phyloP scores from a whole-genome alignment of 805 yeast species.

The Candida easanensis region DNA sequence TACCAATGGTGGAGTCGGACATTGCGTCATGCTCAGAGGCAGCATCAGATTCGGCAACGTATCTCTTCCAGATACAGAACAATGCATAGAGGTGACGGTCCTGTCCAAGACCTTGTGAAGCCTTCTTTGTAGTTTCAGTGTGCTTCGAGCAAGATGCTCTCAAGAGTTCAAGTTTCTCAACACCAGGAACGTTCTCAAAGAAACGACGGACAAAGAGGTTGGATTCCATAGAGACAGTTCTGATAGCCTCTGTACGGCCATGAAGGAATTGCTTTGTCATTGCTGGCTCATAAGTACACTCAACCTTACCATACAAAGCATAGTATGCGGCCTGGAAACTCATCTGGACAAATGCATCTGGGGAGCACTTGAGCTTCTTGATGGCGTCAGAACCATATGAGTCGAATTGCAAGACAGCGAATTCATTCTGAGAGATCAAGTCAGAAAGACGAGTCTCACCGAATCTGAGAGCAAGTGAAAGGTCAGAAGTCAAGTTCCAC shows the following conservation, averaged over 20 bases:
- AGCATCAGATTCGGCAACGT: slow-evolving; percentile 31
- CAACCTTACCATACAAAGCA: slow-evolving; percentile 89
- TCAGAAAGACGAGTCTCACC: slow-evolving; percentile 90
- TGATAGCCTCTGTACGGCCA: slow-evolving; percentile 90
- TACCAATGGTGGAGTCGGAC: slow-evolving; percentile 24
- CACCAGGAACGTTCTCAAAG: slow-evolving; percentile 62
- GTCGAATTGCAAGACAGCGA: slow-evolving; percentile 70
- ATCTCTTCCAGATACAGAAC: slow-evolving; percentile 82
- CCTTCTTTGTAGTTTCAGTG: slow-evolving; percentile 59
- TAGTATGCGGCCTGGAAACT: slow-evolving; percentile 90
- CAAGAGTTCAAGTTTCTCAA: slow-evolving; percentile 53
- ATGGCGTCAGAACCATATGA: slow-evolving; percentile 72
- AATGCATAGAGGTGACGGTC: slow-evolving; percentile 89
- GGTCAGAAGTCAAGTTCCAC: slow-evolving; percentile 79
- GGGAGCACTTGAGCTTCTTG: slow-evolving; percentile 82
- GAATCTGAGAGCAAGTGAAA: slow-evolving; percentile 77
- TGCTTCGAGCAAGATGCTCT: slow-evolving; percentile 72
- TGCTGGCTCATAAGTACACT: slow-evolving; percentile 93
- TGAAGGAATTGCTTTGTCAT: slow-evolving; percentile 88
- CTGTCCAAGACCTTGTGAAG: slow-evolving; percentile 82
- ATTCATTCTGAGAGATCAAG: slow-evolving; percentile 85
- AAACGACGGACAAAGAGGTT: slow-evolving; percentile 81
- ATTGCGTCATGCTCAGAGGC: slow-evolving; percentile 29
- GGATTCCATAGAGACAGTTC: slow-evolving; percentile 80
- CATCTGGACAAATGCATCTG: slow-evolving; percentile 94